Conservation (phyloP, 257 asterid species). For the Catharanthus roseus region DNA sequence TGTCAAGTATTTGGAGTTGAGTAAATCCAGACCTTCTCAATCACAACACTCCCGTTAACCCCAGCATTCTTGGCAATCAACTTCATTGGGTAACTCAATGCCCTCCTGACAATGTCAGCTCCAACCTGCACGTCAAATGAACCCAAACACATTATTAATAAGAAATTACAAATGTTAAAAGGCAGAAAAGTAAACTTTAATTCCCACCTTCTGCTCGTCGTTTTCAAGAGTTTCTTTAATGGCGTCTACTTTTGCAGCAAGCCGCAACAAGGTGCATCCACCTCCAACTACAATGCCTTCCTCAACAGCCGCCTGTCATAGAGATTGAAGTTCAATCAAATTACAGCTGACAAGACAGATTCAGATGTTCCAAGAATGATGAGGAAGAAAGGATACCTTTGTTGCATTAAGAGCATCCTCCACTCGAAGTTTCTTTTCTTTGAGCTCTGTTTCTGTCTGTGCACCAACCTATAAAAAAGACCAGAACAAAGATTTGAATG, state of each 20-base stretch:
- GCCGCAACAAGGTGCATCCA: constrained; percentile 58
- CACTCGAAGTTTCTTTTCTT: constrained; percentile 39
- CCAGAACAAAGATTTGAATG: not conserved
- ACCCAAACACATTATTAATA: not conserved
- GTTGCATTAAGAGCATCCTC: constrained; percentile 52
- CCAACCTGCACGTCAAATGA: constrained; percentile 35
- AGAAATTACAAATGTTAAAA: not conserved
- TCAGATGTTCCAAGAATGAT: not conserved
- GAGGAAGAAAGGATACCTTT: constrained; percentile 17
- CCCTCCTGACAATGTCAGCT: constrained; percentile 55
- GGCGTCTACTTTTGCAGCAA: constrained; percentile 49
- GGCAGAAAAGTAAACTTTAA: not conserved
- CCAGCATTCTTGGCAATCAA: constrained; percentile 61
- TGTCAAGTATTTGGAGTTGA: not conserved
- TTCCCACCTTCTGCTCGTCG: constrained; percentile 32
- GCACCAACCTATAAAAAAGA: constrained; percentile 35
- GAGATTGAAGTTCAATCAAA: not conserved
- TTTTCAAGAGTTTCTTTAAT: constrained; percentile 50
- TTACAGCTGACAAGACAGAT: not conserved
- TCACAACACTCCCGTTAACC: constrained; percentile 50
- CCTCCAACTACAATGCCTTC: constrained; percentile 80
- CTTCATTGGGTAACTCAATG: constrained; percentile 55
- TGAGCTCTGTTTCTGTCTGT: constrained; percentile 43
- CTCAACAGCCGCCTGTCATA: constrained; percentile 56
- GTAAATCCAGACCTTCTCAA: constrained; percentile 39